Evolutionary conservation across 108 stramenopile genomes (phyloP), one percentile per base, ranked within the genome.

Genomic region (Conticribra guillardii): DNA sequence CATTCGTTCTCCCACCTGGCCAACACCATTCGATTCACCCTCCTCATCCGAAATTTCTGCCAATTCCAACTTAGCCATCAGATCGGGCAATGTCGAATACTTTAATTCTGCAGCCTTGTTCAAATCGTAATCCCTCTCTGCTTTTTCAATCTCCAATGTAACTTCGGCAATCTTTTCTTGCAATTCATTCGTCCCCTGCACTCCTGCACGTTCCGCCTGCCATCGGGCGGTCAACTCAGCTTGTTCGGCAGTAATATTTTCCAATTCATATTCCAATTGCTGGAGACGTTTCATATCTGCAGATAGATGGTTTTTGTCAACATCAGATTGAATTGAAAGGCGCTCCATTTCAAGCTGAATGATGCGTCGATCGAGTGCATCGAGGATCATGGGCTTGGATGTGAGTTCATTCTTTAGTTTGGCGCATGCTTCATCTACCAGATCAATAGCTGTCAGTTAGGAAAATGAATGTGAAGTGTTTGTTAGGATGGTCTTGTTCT

Each of bases 391-490:
- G 31, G 93, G 95, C 56, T 91, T 92, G 32, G 89, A 90, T 2
- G 92, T 89, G 14, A 96, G 77, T 66, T 92, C 92, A 58, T 93
- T 93, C 76, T 93, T 93, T 27, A 93, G 70, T 59, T 93, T 96
- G 41, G 95, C 95, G 76, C 91, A 93, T 24, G 99, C 98, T 75
- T 99, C 99, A 67, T 99, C 99, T 27, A 99, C 96, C 21, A 99
- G 84, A 70, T 99, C 98, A 68, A 99, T 98, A 5, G 96, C 94
- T 75, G 44, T 92, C 91, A 78, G 90, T 92, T 11, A 80, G 80
- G 57, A 50, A 83, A 78, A 2, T 53, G 61, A 27, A 21, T 21
- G 37, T 18, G 50, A 23, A 44, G 22, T 16, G 17, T 1, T 29
- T 17, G 4, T 15, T 56, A 4, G 24, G 17, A 29, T 2, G 30